phyloP scores from a whole-genome alignment of 257 asterid species.

The Nicotiana noctiflora region DNA sequence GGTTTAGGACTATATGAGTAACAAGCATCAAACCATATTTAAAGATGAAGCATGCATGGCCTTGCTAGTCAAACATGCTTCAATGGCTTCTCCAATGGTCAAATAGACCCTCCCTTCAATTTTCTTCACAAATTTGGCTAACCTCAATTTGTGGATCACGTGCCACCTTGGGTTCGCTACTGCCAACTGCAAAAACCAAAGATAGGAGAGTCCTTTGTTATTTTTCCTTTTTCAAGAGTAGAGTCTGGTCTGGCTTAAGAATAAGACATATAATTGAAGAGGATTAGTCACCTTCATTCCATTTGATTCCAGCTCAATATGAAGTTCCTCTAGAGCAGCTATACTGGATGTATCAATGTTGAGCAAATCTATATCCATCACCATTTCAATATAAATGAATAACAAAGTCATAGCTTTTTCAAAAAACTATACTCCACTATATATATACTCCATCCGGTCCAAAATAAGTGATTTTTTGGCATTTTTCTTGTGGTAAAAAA shows the following conservation, averaged over 20 bases:
- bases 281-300: constrained; percentile 25
- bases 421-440: background rate
- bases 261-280: background rate
- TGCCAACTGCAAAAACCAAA: constrained; percentile 23
- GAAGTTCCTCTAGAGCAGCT: constrained; percentile 26
- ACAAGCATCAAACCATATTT: too few species aligned
- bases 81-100: constrained; percentile 34
- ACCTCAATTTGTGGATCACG: constrained; percentile 30
- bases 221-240: too few species aligned
- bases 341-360: constrained; percentile 30
- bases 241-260: too few species aligned
- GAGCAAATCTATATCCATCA: constrained; percentile 21
- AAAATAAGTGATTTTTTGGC: too few species aligned
- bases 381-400: background rate
- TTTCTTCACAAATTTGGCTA: constrained; percentile 22
- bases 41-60: background rate
- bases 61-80: constrained; percentile 17
- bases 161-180: constrained; percentile 34
- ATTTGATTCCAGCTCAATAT: constrained; percentile 9
- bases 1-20: background rate
- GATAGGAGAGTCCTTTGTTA: too few species aligned
- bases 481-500: too few species aligned
- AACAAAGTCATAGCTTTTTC: background rate
- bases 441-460: too few species aligned
- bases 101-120: constrained; percentile 24